These are phyloP conservation scores for Funneliformis geosporum DNA, from an alignment of 192 early-diverging fungal species.

Conservation along the genomic window DNA sequence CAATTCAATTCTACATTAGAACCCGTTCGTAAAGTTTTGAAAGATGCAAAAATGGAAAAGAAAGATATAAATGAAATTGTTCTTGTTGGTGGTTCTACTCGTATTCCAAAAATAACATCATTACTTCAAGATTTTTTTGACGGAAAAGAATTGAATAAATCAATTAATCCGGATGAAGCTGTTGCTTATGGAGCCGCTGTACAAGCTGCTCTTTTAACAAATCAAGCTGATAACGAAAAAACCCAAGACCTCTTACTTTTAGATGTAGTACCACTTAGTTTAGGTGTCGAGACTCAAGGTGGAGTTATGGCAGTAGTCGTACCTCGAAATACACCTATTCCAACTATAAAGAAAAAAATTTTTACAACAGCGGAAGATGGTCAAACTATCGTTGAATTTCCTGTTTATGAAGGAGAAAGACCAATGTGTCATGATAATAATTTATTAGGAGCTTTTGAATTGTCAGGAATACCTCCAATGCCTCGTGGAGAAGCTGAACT, in stretches of 20 bases:
- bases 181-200: slow-evolving; percentile 93
- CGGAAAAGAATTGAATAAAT: slow-evolving; percentile 80
- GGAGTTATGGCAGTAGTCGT: slow-evolving; percentile 83
- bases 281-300: slow-evolving; percentile 85
- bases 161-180: slow-evolving; percentile 96
- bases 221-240: slow-evolving; percentile 59
- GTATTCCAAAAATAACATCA: slow-evolving; percentile 90
- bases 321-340: slow-evolving; percentile 82
- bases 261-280: slow-evolving; percentile 82
- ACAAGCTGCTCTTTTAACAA: slow-evolving; percentile 79
- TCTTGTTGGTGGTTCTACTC: slow-evolving; percentile 87
- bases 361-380: slow-evolving; percentile 84
- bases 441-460: slow-evolving; percentile 81
- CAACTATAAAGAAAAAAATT: slow-evolving; percentile 76
- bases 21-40: slow-evolving; percentile 88
- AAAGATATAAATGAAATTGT: slow-evolving; percentile 77
- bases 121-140: slow-evolving; percentile 78
- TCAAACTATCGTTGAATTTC: slow-evolving; percentile 85
- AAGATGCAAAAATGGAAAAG: slow-evolving; percentile 81
- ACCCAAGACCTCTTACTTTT: slow-evolving; percentile 77
- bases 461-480: slow-evolving; percentile 76
- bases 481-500: slow-evolving; percentile 79
- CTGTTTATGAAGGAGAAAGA: slow-evolving; percentile 86
- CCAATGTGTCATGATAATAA: slow-evolving; percentile 91
- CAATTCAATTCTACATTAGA: slow-evolving; percentile 89